These are phyloP conservation scores for Cystobasidium ongulense DNA, from an alignment of 768 basidiomycete species.

Conservation along the genomic window DNA sequence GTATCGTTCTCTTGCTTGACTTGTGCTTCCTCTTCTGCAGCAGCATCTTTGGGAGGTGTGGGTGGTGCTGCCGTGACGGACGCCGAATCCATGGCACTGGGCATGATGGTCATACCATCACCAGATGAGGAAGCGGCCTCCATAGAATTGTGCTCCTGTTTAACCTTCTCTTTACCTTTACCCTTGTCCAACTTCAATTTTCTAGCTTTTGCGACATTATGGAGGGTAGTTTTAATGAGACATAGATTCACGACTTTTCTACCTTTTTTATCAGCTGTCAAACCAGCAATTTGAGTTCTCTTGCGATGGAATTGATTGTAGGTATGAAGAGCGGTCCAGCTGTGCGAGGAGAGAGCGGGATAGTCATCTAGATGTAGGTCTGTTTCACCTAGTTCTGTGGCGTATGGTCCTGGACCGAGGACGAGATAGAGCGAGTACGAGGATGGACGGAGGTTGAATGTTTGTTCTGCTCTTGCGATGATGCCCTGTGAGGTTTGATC, in stretches of 20 bases:
- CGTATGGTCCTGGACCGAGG: neutral
- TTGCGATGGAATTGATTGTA: neutral
- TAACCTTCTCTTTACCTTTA: neutral
- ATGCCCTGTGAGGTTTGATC: slow-evolving; percentile 14
- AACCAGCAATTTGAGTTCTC: neutral
- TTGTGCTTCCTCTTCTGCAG: neutral
- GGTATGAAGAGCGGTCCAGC: neutral
- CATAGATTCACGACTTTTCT: slow-evolving; percentile 25
- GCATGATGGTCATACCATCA: no score
- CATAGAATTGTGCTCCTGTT: neutral
- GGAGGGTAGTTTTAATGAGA: neutral
- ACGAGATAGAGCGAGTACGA: slow-evolving; percentile 11
- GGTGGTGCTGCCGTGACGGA: neutral
- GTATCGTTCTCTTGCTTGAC: neutral
- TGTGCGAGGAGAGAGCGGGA: neutral
- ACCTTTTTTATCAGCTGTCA: slow-evolving; percentile 2
- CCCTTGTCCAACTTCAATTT: neutral
- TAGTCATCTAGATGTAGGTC: slow-evolving; percentile 1
- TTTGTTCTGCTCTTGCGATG: slow-evolving; percentile 23
- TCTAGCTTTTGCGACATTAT: neutral
- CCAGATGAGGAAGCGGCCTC: neutral
- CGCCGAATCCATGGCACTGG: no score
- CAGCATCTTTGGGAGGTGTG: neutral
- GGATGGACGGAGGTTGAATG: neutral
- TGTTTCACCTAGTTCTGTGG: slow-evolving; percentile 12